Evolutionary conservation across 78 protist genomes (phyloP), one percentile per base, ranked within the genome.

Genomic region (Carpediemonas membranifera): DNA sequence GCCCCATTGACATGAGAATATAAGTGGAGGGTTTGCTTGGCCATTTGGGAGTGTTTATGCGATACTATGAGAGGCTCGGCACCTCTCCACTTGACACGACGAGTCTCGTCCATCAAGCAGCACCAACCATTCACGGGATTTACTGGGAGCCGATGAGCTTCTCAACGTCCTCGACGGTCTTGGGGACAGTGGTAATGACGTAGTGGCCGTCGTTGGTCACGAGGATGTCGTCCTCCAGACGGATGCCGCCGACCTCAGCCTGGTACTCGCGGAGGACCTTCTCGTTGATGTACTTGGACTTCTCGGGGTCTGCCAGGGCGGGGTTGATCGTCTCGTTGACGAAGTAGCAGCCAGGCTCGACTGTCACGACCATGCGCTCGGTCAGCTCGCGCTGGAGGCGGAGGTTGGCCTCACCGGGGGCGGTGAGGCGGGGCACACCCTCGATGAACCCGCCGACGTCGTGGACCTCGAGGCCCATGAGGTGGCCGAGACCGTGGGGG

Each of bases 321-420:
- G 67, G 39, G 16, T 60, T 35, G 21, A 73, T 1, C 44, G 61
- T 33, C 27, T 15, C 55, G 55, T 43, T 53, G 34, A 39, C 55
- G 70, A 73, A 73, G 41, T 73, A 73, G 37, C 2, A 21, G 30
- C 78, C 78, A 2, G 78, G 69, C 68, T 73, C 78, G 36, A 61
- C 39, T 0, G 78, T 73, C n/a, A 73, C 44, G 31, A 27, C 57
- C 71, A 62, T 62, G 27, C 78, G 69, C 5, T 0, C 36, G 30
- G 21, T 43, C 11, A 73, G 52, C 34, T 3, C 3, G 31, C 78
- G 27, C n/a, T 36, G 27, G 11, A 39, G 1, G 25, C 78, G 27
- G 65, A 73, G 59, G 47, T 39, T 21, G 1, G 25, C 2, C 34
- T 54, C 30, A 25, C 78, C 69, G 25, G 78, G 78, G 18, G 11